Conservation (phyloP, 2,329 filamentous ascomycete species). For the Pseudocercospora fuligena region DNA sequence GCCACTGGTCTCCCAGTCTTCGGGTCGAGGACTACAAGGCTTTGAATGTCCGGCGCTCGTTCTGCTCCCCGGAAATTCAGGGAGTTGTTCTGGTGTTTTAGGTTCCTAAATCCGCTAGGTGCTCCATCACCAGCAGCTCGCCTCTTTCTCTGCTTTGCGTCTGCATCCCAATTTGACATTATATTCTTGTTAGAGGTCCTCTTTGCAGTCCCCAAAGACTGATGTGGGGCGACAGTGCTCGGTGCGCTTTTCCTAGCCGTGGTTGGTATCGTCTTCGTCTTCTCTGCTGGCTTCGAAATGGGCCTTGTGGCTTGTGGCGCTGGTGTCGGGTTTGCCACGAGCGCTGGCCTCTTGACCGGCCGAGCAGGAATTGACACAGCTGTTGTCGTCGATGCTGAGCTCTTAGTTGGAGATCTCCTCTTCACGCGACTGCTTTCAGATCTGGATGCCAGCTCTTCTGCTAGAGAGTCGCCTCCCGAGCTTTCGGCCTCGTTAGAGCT, state of each 20-base stretch:
- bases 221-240: background rate
- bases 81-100: conserved; percentile 31
- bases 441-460: conserved; percentile 18
- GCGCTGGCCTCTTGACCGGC: conserved; percentile 10
- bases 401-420: background rate
- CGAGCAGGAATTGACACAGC: background rate
- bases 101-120: conserved; percentile 28
- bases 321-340: background rate
- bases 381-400: background rate
- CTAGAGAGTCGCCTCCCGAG: conserved; percentile 18
- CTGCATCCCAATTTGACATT: conserved; percentile 24
- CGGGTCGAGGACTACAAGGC: conserved; percentile 36
- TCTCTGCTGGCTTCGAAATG: background rate
- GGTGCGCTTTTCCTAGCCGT: conserved; percentile 27
- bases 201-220: conserved; percentile 9
- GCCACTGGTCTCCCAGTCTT: conserved; percentile 34
- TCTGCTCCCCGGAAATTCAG: conserved; percentile 35
- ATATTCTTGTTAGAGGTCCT: conserved; percentile 16
- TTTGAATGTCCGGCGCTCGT: conserved; percentile 34
- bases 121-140: conserved; percentile 31
- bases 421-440: background rate
- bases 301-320: conserved; percentile 2
- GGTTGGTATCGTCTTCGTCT: background rate
- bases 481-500: conserved; percentile 11
- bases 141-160: conserved; percentile 23